Evolutionary conservation across 1,284 basidiomycete species (phyloP), one percentile per base, ranked within the genome.

Genomic region (Jaminaea rosea): DNA sequence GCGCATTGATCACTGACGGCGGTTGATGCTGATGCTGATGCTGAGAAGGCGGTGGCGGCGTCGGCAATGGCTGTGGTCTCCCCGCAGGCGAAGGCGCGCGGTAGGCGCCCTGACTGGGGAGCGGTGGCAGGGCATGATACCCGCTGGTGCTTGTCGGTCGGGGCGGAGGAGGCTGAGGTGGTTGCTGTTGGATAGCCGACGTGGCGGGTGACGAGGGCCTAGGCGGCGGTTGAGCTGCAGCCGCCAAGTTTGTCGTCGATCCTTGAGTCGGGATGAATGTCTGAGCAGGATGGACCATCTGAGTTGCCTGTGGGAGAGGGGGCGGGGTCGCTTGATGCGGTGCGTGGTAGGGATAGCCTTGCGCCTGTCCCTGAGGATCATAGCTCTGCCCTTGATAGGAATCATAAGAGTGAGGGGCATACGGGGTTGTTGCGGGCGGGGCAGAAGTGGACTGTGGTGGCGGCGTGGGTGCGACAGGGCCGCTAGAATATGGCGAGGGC

Each of bases 81-180:
- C 42, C 42, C 24, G 42, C 17, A 31, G 46, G n/a, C 19, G 13
- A 11, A 17, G 27, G 46, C 19, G 46, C 17, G 36, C 36, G 7
- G 8, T 39, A 7, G 9, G 10, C 36, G 15, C 29, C 29, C 9
- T 15, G 9, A 9, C 13, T 17, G 17, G 44, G 49, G 9, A 29
- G 24, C 2, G 36, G 41, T 4, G 49, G 49, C 8, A 51, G 36
- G 29, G 49, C 49, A 17, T 51, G 49, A 26, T 51, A 51, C 1
- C 46, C 28, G 15, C 49, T 32, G 19, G 49, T 17, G 19, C 42
- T 51, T n/a, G 26, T 26, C 11, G 49, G 41, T 50, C 49, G 23
- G 11, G 23, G 44, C 5, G 44, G 44, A 4, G 44, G 44, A 15
- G 11, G 23, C 39, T 23, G 23, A 21, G 19, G 39, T 21, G 15